These are phyloP conservation scores for Didymosphaeria variabile DNA, from an alignment of 2,329 filamentous ascomycete genomes.

Conservation along the genomic window DNA sequence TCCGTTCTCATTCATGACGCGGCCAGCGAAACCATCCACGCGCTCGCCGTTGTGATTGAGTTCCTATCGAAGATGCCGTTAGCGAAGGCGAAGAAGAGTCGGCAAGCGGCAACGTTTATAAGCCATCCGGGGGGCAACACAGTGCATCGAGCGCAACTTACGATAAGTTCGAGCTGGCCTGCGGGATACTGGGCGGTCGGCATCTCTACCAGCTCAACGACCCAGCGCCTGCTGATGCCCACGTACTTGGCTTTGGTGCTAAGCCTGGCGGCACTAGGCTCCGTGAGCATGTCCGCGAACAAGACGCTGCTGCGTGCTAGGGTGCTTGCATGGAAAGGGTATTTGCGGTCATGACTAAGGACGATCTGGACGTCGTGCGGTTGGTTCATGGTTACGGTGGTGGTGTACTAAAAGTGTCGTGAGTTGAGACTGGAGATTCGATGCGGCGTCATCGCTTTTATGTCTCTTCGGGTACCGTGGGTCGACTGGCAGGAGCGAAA, in stretches of 20 bases:
- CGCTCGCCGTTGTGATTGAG: slow-evolving; percentile 46
- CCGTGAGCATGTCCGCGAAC: slow-evolving; percentile 42
- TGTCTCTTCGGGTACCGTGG: background rate
- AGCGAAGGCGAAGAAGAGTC: background rate
- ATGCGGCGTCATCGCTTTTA: background rate
- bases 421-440: background rate
- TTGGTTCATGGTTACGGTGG: slow-evolving; percentile 36
- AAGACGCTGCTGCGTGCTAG: slow-evolving; percentile 44
- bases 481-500: background rate
- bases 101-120: background rate
- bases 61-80: slow-evolving; percentile 35
- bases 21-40: slow-evolving; percentile 24
- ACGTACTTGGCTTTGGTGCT: slow-evolving; percentile 32
- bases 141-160: slow-evolving; percentile 24
- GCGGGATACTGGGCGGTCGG: slow-evolving; percentile 30
- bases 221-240: slow-evolving; percentile 41
- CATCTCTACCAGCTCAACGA: slow-evolving; percentile 41
- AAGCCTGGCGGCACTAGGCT: slow-evolving; percentile 39
- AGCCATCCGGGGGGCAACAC: background rate
- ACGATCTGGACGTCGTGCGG: slow-evolving; percentile 47
- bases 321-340: slow-evolving; percentile 47
- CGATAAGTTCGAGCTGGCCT: slow-evolving; percentile 38
- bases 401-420: slow-evolving; percentile 2
- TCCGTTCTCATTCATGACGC: slow-evolving; percentile 49
- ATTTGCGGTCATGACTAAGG: slow-evolving; percentile 38